Conservation (phyloP, 371 early-diverging fungal genomes). For the Umbelopsis sp. region DNA sequence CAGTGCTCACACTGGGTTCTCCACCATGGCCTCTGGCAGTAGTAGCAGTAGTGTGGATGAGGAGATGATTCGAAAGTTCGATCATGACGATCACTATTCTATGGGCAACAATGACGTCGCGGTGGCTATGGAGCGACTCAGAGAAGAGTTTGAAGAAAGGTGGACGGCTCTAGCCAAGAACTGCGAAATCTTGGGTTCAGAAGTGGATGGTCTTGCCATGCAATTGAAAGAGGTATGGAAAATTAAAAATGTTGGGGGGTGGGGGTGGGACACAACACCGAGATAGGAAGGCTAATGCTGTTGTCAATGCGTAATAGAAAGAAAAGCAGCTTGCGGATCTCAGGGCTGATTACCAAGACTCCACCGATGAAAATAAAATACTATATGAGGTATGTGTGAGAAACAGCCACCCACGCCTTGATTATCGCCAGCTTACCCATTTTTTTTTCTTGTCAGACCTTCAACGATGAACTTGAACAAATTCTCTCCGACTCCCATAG, state of each 20-base stretch:
- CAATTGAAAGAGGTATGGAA: constrained; percentile 8
- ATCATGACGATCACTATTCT: neutral
- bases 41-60: constrained; percentile 8
- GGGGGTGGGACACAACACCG: no score
- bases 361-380: constrained; percentile 10
- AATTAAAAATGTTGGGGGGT: neutral
- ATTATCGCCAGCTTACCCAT: no score
- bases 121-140: constrained; percentile 3
- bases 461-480: constrained; percentile 17
- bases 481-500: constrained; percentile 8
- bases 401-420: neutral
- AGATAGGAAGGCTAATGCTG: neutral
- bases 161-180: constrained; percentile 11
- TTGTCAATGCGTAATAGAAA: neutral
- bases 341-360: constrained; percentile 5
- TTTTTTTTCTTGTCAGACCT: neutral
- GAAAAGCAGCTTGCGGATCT: constrained; percentile 3
- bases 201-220: constrained; percentile 1
- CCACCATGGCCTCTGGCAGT: neutral
- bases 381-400: neutral
- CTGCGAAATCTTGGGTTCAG: neutral
- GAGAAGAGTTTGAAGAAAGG: constrained; percentile 8
- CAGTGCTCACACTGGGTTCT: constrained; percentile 1
- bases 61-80: neutral
- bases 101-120: neutral